Base-by-base conservation (phyloP, 2,329 filamentous ascomycete species). In the Aspergillus tubingensis region DNA sequence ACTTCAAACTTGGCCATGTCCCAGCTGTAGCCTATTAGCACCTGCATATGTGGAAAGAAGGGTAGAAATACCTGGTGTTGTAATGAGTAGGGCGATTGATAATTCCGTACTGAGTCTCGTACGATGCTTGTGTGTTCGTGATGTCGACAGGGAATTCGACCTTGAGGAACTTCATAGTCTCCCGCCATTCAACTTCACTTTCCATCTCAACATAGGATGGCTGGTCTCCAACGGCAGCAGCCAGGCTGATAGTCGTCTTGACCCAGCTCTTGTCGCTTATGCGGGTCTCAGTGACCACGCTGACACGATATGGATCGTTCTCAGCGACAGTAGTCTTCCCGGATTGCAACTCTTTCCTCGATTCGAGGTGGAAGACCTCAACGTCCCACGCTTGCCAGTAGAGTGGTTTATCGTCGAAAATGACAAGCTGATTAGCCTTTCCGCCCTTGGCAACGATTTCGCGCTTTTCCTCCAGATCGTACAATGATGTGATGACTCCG, bases 331-430 rank as follows among this genome's bases (percentile, higher is more conserved):
- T 83, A 11, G 91, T 92, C 66, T 87, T 83, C 63, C 85, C 84
- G 17, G 88, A 85, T 5, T 84, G 73, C 13, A 99, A 83, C 73
- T 94, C 90, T 73, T 90, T 86, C 59, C 92, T 88, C 2, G 92
- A 95, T 58, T 96, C 88, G 25, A 98, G 85, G 70, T 99, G 95
- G 79, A 89, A 99, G 27, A 98, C 93, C 77, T 99, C 95, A 5
- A 98, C 94, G 75, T 99, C 94, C 93, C 94, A 96, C 2, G 92
- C 93, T 78, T 97, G 91, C 93, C 92, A 98, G 80, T 96, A 96
- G 23, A 97, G 84, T 21, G 93, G 93, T 79, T 98, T 97, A 79
- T 99, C 95, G 72, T 99, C 95, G 70, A 96, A 98, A 23, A 98
- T 87, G 65, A 98, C 93, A 54, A 95, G 86, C 73, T 97, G 92